These are phyloP conservation scores for Zopfochytrium polystomum DNA, from an alignment of 371 early-diverging fungal species.

Conservation along the genomic window DNA sequence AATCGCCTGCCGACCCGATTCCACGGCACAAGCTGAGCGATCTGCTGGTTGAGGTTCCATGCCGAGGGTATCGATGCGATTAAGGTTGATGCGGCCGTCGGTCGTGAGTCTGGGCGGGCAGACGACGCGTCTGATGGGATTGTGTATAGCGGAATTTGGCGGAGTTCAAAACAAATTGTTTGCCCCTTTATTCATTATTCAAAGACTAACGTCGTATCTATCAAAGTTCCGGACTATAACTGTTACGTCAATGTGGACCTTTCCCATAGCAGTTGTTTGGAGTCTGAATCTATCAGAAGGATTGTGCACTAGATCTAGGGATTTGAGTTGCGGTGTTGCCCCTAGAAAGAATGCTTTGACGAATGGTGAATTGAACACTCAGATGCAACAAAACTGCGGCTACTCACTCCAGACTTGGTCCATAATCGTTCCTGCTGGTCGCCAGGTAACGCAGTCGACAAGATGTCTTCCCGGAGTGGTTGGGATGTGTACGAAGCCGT, in stretches of 20 bases:
- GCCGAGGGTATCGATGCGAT: no score
- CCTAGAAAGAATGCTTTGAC: constrained; percentile 45
- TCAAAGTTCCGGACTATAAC: constrained; percentile 47
- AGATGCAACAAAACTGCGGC: neutral
- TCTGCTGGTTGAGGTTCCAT: no score
- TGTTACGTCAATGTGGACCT: constrained; percentile 44
- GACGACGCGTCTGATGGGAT: no score
- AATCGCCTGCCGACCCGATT: no score
- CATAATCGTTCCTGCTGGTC: constrained; percentile 40
- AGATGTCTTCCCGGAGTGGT: constrained; percentile 47
- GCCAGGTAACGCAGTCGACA: constrained; percentile 46
- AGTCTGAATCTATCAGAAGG: constrained; percentile 48
- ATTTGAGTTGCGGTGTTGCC: constrained; percentile 45
- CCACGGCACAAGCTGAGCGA: no score
- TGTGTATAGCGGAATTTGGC: no score
- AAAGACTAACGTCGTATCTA: constrained; percentile 46
- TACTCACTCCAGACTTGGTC: constrained; percentile 47
- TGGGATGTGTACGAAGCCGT: constrained; percentile 49
- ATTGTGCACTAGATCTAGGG: constrained; percentile 40
- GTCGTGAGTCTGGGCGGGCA: no score
- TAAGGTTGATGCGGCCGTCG: no score
- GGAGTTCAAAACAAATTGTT: no score
- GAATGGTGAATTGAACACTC: neutral
- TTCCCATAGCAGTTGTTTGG: constrained; percentile 48
- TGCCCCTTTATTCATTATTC: no score